Conservation (phyloP, 345 rosid species). For the Sisymbrium altissimum region DNA sequence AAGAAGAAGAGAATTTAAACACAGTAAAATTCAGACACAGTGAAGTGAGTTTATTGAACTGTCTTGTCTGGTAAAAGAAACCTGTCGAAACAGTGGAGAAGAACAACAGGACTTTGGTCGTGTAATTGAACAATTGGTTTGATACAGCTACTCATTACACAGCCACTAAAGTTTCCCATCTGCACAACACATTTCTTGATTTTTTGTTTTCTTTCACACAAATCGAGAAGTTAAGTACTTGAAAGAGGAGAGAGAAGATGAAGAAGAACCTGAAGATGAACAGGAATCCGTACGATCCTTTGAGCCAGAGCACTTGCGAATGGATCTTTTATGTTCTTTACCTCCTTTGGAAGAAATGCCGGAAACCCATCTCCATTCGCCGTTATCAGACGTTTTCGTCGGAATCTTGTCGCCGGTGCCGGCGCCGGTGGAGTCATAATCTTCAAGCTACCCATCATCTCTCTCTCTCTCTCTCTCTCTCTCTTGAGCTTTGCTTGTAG, state of each 20-base stretch:
- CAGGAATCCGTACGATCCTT: constrained; percentile 69
- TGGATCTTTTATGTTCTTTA: constrained; percentile 72
- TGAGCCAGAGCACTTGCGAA: constrained; percentile 66
- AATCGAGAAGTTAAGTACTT: not conserved
- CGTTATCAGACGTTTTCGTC: not conserved
- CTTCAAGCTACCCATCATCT: constrained; percentile 26
- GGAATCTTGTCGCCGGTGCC: not conserved
- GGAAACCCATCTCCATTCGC: constrained; percentile 52
- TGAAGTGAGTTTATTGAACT: not conserved
- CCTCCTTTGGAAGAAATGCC: constrained; percentile 70
- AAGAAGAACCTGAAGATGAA: constrained; percentile 46
- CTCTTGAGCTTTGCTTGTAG: not conserved
- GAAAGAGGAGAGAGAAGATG: not conserved
- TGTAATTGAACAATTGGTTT: constrained; percentile 42
- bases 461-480: not conserved
- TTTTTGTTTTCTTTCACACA: not conserved
- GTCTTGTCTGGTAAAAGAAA: not conserved
- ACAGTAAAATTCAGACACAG: not conserved
- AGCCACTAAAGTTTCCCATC: constrained; percentile 42
- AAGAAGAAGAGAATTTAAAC: not conserved
- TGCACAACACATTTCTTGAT: constrained; percentile 28
- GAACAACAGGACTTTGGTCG: constrained; percentile 53
- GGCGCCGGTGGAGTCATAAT: constrained; percentile 24
- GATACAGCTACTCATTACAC: constrained; percentile 77
- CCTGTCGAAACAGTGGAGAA: constrained; percentile 95